These are phyloP conservation scores for Citrus glauca DNA, from an alignment of 345 rosid genomes.

Conservation along the genomic window DNA sequence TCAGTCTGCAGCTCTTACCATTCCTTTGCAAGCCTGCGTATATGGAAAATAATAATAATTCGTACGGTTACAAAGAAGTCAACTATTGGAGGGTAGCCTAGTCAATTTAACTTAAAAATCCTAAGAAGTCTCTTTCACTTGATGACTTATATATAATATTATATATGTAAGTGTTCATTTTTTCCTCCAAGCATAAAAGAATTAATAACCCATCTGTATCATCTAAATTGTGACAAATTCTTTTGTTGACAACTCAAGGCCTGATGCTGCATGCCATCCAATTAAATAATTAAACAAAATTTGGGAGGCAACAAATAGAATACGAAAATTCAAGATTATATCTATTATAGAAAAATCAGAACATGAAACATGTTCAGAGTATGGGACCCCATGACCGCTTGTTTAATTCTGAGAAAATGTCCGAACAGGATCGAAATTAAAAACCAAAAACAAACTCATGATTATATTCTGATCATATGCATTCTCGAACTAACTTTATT, in stretches of 20 bases:
- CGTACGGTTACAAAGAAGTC: not conserved
- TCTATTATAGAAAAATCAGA: not conserved
- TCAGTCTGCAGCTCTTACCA: constrained; percentile 92
- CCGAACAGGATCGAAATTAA: not conserved
- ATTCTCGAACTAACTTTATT: too few species aligned
- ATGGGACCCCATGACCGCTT: not conserved
- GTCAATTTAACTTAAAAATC: constrained; percentile 9
- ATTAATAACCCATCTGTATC: not conserved
- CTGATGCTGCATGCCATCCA: not conserved
- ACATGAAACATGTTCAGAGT: not conserved
- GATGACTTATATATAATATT: not conserved
- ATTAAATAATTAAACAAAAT: not conserved
- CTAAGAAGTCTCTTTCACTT: constrained; percentile 3
- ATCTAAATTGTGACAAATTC: not conserved
- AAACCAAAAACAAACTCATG: too few species aligned
- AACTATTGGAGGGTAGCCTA: constrained; percentile 5
- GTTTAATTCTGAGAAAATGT: not conserved
- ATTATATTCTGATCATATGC: too few species aligned
- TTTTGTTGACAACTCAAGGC: constrained; percentile 5
- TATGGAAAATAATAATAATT: not conserved
- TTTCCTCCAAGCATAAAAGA: not conserved
- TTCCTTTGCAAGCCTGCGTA: constrained; percentile 75
- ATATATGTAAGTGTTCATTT: not conserved
- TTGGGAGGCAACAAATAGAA: not conserved
- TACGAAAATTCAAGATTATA: not conserved